phyloP scores from a whole-genome alignment of 108 stramenopile species.

The Pseudonitzschia pungens region DNA sequence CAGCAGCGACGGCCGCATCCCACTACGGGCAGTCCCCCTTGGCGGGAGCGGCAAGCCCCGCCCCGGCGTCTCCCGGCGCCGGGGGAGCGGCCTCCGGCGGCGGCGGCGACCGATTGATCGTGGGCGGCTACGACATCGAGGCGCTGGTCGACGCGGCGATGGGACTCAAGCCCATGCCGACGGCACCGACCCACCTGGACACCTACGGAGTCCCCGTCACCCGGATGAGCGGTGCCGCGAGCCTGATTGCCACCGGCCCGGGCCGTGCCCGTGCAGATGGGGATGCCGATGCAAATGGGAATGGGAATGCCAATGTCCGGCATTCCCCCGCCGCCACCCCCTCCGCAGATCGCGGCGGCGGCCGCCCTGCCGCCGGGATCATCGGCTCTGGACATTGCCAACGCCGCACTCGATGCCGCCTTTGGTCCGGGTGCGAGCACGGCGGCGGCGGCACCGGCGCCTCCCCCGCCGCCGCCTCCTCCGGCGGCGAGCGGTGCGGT shows the following conservation, averaged over 20 bases:
- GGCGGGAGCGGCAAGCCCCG: background rate
- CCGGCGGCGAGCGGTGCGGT: background rate
- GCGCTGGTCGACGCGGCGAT: conserved; percentile 78
- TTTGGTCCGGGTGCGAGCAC: conserved; percentile 41
- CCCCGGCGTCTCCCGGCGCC: too few relatives aligned
- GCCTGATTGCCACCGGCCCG: background rate
- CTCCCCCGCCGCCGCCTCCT: conserved; percentile 22
- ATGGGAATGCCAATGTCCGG: too few relatives aligned
- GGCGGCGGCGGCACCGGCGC: background rate
- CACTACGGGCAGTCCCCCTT: conserved; percentile 22
- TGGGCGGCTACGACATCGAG: conserved; percentile 78
- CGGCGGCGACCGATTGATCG: conserved; percentile 42
- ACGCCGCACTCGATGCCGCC: conserved; percentile 59
- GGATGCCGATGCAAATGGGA: too few relatives aligned
- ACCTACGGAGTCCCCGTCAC: conserved; percentile 48
- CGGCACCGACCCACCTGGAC: conserved; percentile 44
- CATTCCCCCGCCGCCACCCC: background rate
- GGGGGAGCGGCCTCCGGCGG: conserved; percentile 3
- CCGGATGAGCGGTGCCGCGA: conserved; percentile 8
- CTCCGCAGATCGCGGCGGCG: conserved; percentile 14
- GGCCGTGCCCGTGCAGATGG: too few relatives aligned
- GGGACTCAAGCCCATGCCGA: conserved; percentile 54
- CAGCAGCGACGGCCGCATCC: conserved; percentile 16
- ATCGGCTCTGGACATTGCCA: conserved; percentile 63
- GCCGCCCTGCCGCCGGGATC: conserved; percentile 24